Evolutionary conservation across 106 monocot genomes (phyloP), one percentile per base, ranked within the genome.

Genomic region (Iris macrosiphon): DNA sequence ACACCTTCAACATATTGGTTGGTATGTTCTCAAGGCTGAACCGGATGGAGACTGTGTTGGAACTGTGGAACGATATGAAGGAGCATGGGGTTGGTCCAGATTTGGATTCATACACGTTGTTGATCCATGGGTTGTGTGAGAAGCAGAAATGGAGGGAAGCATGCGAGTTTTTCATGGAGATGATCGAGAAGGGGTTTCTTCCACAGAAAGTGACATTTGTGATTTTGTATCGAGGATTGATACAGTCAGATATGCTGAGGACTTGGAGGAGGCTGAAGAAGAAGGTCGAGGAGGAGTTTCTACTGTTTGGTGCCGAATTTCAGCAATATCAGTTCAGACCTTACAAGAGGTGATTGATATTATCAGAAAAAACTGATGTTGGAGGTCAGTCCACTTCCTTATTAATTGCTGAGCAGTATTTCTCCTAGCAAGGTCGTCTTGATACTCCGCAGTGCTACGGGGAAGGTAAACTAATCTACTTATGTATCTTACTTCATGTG

Each of bases 131-230:
- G 15, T 50, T 98, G 16, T 98, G 96, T 52, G 61, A 61, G 37
- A 86, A 75, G 44, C 65, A 73, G 38, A 86, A 76, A 65, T 98
- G 96, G 96, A 73, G 69, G 62, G 72, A 80, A 49, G 90, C 90
- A 3, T 98, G 96, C 19, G 67, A 75, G 49, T 82, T 77, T 50
- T 90, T 98, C 60, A 87, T 90, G 90, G 85, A 98, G 62, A 98
- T 98, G 96, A 90, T 98, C 31, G 96, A 98, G 77, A 98, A 73
- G 59, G 90, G 96, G 7, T 69, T 90, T 42, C 82, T 90, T 69
- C 96, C 90, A 11, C 96, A 87, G 28, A 98, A 87, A 67, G 59
- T 87, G 16, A 98, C 96, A 17, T 98, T 98, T 53, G 96, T 90
- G 64, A 90, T 75, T 20, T 60, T 98, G 20, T 98, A 98, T 37